Evolutionary conservation across 2,329 filamentous ascomycete genomes (phyloP).

Genomic region (Xylaria arbuscula): DNA sequence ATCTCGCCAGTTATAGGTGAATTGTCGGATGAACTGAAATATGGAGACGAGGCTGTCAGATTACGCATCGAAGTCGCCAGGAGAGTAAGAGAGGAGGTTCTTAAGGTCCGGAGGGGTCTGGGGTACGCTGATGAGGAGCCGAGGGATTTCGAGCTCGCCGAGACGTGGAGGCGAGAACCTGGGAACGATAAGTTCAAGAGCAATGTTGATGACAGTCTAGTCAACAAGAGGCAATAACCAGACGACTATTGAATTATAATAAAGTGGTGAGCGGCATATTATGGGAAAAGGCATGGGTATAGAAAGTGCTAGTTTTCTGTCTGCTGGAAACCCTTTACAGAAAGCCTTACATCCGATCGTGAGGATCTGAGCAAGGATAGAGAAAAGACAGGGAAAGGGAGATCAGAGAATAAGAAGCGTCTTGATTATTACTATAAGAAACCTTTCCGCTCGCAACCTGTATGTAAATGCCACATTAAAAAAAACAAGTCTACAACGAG

Average conservation of each 20-base stretch:
- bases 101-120: slow-evolving; percentile 77
- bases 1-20: slow-evolving; percentile 63
- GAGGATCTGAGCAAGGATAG: slow-evolving; percentile 4
- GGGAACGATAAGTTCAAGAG: slow-evolving; percentile 62
- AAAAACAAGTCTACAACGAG: slow-evolving; percentile 25
- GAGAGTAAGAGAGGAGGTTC: slow-evolving; percentile 80
- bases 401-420: background rate
- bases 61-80: slow-evolving; percentile 83
- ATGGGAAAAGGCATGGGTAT: background rate
- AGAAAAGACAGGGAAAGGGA: background rate
- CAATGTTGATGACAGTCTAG: slow-evolving; percentile 64
- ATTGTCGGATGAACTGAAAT: slow-evolving; percentile 74
- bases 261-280: background rate
- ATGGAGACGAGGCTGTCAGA: slow-evolving; percentile 78
- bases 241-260: background rate
- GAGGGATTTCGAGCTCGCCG: slow-evolving; percentile 77
- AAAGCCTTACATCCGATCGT: slow-evolving; percentile 8
- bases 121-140: slow-evolving; percentile 77
- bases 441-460: slow-evolving; percentile 24
- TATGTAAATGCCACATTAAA: slow-evolving; percentile 37
- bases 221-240: slow-evolving; percentile 50
- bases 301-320: background rate
- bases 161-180: slow-evolving; percentile 77
- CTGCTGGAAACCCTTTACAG: background rate
- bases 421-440: slow-evolving; percentile 19